Conservation (phyloP, 345 rosid species). For the Moringa oleifera region DNA sequence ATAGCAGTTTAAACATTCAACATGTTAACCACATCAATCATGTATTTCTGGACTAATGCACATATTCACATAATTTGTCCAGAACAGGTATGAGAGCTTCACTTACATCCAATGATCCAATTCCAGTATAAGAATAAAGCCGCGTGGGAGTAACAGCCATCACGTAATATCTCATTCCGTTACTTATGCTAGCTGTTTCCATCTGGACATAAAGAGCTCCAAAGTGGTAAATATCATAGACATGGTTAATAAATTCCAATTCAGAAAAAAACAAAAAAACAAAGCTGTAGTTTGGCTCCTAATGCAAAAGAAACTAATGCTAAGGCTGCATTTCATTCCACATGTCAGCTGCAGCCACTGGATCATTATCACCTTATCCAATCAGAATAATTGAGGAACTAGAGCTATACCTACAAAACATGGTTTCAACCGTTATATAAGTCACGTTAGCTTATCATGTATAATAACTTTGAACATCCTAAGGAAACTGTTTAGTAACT, state of each 20-base stretch:
- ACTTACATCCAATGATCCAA: conserved; percentile 86
- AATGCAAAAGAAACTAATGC: no score
- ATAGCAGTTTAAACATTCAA: no score
- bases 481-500: conserved; percentile 4
- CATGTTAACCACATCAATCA: not conserved
- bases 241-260: not conserved
- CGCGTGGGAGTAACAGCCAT: conserved; percentile 99
- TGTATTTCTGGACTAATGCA: not conserved
- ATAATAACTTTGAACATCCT: not conserved
- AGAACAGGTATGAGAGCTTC: conserved; percentile 5
- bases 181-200: conserved; percentile 75
- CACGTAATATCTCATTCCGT: conserved; percentile 87
- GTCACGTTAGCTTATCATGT: not conserved
- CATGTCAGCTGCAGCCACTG: not conserved
- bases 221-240: not conserved
- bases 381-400: conserved; percentile 4
- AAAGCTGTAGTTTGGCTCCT: no score
- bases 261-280: not conserved
- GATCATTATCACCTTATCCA: not conserved
- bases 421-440: not conserved
- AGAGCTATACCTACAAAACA: not conserved
- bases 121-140: conserved; percentile 92
- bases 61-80: not conserved
- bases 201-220: conserved; percentile 42
- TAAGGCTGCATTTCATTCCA: not conserved